phyloP scores from a whole-genome alignment of 495 filamentous ascomycete species.

The Penicillium ochrochloron region DNA sequence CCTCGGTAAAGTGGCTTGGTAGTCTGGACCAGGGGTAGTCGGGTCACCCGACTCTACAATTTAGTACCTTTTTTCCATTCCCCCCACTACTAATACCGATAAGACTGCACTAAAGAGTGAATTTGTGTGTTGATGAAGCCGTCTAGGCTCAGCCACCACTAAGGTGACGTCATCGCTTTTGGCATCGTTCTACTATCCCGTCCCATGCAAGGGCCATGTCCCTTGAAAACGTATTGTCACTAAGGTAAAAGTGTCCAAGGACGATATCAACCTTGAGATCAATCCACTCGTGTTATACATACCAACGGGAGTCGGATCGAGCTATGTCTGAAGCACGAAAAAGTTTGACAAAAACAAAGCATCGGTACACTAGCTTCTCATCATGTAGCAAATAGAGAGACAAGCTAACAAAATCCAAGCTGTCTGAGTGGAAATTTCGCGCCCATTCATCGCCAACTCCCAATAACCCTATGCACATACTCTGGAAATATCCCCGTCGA shows the following conservation, averaged over 20 bases:
- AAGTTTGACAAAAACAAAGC: neutral
- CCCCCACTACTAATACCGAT: neutral
- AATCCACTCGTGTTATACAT: too few species aligned
- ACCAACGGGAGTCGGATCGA: neutral
- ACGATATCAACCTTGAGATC: neutral
- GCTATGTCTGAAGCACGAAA: neutral
- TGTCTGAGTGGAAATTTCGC: constrained; percentile 69
- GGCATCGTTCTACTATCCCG: neutral
- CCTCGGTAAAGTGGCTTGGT: neutral
- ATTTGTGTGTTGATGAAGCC: too few species aligned
- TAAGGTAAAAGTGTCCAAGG: neutral
- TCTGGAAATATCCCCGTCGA: constrained; percentile 60
- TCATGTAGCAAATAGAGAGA: neutral
- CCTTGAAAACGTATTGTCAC: neutral
- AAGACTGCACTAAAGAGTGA: neutral
- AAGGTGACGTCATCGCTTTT: neutral
- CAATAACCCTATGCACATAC: constrained; percentile 55
- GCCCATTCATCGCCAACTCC: constrained; percentile 53
- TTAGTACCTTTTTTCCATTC: neutral
- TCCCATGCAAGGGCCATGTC: neutral
- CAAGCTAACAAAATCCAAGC: constrained; percentile 39
- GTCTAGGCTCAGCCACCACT: neutral
- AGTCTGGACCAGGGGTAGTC: neutral
- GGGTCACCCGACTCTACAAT: neutral
- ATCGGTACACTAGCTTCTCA: neutral